phyloP scores from a whole-genome alignment of 805 yeast species.

The Wickerhamomyces chaumierensis region DNA sequence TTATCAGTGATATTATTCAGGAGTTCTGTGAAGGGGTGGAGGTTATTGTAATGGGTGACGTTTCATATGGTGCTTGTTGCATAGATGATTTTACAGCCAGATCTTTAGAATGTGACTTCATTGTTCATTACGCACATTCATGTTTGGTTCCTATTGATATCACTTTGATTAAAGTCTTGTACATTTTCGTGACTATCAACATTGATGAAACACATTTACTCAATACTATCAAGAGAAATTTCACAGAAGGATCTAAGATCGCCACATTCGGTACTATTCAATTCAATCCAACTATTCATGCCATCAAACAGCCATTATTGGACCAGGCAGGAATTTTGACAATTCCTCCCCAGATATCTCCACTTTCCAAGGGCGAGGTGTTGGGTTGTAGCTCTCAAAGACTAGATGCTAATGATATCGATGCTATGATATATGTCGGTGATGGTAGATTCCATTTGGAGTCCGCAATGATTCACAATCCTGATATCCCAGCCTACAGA shows the following conservation, averaged over 20 bases:
- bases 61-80: conserved; percentile 97
- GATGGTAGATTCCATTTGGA: conserved; percentile 96
- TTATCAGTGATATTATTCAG: conserved; percentile 84
- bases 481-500: conserved; percentile 80
- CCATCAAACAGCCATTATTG: conserved; percentile 34
- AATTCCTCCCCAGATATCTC: conserved; percentile 84
- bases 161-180: conserved; percentile 83
- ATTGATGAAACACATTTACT: conserved; percentile 77
- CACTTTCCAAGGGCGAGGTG: conserved; percentile 91
- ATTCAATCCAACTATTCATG: conserved; percentile 89
- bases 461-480: conserved; percentile 95
- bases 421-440: conserved; percentile 85
- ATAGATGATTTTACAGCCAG: conserved; percentile 94
- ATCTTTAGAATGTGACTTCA: conserved; percentile 85
- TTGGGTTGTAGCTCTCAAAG: conserved; percentile 92
- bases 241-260: conserved; percentile 47
- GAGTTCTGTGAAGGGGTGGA: conserved; percentile 76
- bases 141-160: conserved; percentile 93
- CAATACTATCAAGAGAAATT: conserved; percentile 65
- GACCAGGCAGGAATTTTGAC: conserved; percentile 48
- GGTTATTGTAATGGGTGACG: conserved; percentile 95
- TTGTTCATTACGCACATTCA: conserved; percentile 95
- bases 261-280: conserved; percentile 95
- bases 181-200: conserved; percentile 86
- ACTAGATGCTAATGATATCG: conserved; percentile 48